Base-by-base conservation (phyloP, 2,329 filamentous ascomycete species). In the Lecanoromycetidae sp. region DNA sequence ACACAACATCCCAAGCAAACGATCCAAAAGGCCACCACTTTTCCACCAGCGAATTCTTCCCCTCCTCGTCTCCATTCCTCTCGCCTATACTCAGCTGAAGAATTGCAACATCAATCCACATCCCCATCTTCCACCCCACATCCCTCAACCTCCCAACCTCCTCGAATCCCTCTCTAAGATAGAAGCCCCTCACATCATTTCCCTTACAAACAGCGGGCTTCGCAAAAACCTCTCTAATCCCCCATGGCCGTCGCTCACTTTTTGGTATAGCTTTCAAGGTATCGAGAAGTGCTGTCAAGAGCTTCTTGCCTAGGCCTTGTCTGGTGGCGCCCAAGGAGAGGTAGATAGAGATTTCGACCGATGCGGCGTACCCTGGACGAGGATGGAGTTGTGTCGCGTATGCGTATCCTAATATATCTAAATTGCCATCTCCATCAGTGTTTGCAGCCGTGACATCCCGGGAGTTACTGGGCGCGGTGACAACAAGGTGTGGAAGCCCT, bases 111-210 rank as follows among this genome's bases (percentile, higher is more conserved):
- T 37, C 48, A n/a, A 38, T 17, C 43, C 30, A 46, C 26, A 25
- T 37, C 6, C 44, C 37, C 23, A 42, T 41, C 37, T 42, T 34
- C 23, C 43, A 37, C 6, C n/a, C 30, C 10, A 43, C 37, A 15
- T 30, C 37, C 33, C 6, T 35, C 32, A 45, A 19, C 6, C 22
- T n/a, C 2, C 25, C 30, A 1, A 7, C 13, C 12, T 39, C 13
- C 37, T 26, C 29, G 29, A 50, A 50, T 5, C 40, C 46, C 7
- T 3, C 8, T 19, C 27, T 39, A 19, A 20, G 13, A 23, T 33
- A 40, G n/a, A 49, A 44, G 1, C 2, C 9, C 3, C 13, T 27
- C 9, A 22, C 17, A 27, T 27, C 32, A 22, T 10, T 9, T 15
- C 20, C 12, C 29, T 37, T 22, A 20, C 39, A 26, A 5, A 44